Conservation (phyloP, 2,329 filamentous ascomycete genomes). For the Cercospora zeae-maydis region DNA sequence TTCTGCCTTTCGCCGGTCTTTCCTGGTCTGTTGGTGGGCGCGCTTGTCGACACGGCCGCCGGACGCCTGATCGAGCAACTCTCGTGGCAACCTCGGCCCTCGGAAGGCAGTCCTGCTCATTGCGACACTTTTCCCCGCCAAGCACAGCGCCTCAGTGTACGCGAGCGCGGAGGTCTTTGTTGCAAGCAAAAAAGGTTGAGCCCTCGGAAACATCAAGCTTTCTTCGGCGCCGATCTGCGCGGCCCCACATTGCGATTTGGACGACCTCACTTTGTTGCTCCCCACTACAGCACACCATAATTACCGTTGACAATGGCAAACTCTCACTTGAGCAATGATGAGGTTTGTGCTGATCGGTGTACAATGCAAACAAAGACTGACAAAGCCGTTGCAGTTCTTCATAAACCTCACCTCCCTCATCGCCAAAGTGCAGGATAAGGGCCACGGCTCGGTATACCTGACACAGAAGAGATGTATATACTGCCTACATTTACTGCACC, state of each 20-base stretch:
- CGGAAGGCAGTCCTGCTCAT: constrained; percentile 29
- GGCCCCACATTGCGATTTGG: constrained; percentile 6
- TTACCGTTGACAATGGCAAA: constrained; percentile 39
- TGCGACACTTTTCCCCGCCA: not conserved
- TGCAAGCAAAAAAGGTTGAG: not conserved
- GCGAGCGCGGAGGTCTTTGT: not conserved
- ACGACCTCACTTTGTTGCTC: constrained; percentile 11
- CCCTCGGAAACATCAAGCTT: constrained; percentile 1
- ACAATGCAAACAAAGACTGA: not conserved
- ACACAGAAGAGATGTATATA: constrained; percentile 68
- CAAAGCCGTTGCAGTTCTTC: constrained; percentile 63
- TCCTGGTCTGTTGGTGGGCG: constrained; percentile 28
- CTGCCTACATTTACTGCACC: not conserved
- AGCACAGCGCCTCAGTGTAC: not conserved
- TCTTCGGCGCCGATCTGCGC: constrained; percentile 2
- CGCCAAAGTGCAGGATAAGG: constrained; percentile 60
- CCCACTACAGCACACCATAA: not conserved
- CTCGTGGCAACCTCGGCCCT: constrained; percentile 46
- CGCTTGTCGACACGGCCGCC: constrained; percentile 24
- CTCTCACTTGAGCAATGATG: constrained; percentile 58
- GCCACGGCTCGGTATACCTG: constrained; percentile 70
- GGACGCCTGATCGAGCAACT: constrained; percentile 44
- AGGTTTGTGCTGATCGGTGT: constrained; percentile 45
- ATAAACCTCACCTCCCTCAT: constrained; percentile 65
- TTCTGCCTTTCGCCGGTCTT: constrained; percentile 59